phyloP scores from a whole-genome alignment of 139 green algal species.

The Diplosphaera chodatii region DNA sequence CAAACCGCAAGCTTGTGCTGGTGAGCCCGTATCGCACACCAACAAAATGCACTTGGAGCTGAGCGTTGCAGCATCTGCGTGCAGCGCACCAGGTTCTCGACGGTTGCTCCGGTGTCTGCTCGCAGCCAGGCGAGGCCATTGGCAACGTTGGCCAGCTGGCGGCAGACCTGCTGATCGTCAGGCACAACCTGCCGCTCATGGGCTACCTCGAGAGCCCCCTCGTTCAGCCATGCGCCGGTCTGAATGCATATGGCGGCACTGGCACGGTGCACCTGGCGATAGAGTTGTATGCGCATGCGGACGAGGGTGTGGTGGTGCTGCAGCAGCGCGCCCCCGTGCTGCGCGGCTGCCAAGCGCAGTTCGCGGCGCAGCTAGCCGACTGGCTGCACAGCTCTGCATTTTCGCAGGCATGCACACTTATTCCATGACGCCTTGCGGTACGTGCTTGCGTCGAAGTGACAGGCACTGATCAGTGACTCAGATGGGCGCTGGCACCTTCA shows the following conservation, averaged over 20 bases:
- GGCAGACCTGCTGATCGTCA: constrained; percentile 55
- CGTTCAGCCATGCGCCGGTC: constrained; percentile 59
- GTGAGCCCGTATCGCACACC: not conserved
- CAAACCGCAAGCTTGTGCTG: not conserved
- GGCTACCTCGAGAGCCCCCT: constrained; percentile 41
- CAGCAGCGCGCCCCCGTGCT: constrained; percentile 62
- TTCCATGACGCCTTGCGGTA: not conserved
- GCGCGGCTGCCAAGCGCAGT: constrained; percentile 36
- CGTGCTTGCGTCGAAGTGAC: too few species aligned
- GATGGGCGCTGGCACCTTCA: not conserved
- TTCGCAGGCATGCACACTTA: constrained; percentile 9
- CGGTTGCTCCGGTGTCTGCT: too few species aligned
- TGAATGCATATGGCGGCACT: constrained; percentile 35
- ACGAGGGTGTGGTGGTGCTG: constrained; percentile 34
- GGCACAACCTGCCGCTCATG: constrained; percentile 14
- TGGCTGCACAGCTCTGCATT: constrained; percentile 32
- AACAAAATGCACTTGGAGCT: too few species aligned
- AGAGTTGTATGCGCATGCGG: constrained; percentile 43
- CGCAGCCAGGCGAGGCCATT: constrained; percentile 2
- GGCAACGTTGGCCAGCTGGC: constrained; percentile 78
- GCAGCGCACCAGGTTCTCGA: too few species aligned
- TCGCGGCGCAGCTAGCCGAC: constrained; percentile 32
- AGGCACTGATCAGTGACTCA: too few species aligned
- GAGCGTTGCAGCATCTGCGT: too few species aligned
- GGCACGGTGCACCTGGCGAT: constrained; percentile 35